Conservation (phyloP, 495 filamentous ascomycete genomes). For the Neurospora sp. region DNA sequence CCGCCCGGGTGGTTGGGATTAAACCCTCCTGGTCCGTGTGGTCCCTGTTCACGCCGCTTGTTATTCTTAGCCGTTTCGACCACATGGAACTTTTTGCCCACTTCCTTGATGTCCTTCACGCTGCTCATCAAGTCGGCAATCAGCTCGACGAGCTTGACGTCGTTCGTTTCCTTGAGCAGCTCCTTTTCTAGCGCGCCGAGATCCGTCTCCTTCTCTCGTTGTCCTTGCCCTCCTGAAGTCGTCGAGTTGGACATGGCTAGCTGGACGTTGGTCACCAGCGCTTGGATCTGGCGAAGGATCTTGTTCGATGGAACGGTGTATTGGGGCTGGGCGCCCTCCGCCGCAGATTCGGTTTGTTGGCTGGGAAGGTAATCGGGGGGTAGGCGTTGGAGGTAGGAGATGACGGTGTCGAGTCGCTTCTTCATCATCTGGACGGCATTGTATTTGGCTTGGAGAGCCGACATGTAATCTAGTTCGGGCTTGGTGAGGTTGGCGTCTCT, state of each 20-base stretch:
- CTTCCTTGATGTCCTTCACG: slow-evolving; percentile 52
- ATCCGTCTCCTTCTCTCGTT: slow-evolving; percentile 22
- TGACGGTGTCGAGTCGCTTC: slow-evolving; percentile 71
- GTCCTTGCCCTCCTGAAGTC: background rate
- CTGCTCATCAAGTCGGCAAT: slow-evolving; percentile 59
- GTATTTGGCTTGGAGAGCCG: slow-evolving; percentile 66
- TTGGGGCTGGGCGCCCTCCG: slow-evolving; percentile 24
- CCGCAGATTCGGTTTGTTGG: slow-evolving; percentile 10
- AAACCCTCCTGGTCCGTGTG: background rate
- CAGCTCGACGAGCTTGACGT: slow-evolving; percentile 64
- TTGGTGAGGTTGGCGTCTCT: slow-evolving; percentile 45
- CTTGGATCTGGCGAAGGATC: slow-evolving; percentile 56
- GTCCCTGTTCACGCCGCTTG: background rate
- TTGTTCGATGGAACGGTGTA: slow-evolving; percentile 49
- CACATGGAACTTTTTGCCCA: slow-evolving; percentile 61
- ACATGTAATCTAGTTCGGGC: slow-evolving; percentile 67
- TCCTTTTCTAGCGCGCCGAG: slow-evolving; percentile 44
- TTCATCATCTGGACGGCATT: slow-evolving; percentile 91
- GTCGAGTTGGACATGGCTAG: slow-evolving; percentile 38
- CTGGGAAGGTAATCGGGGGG: slow-evolving; percentile 51
- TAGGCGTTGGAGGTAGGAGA: slow-evolving; percentile 65
- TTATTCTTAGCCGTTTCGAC: slow-evolving; percentile 38
- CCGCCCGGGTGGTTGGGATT: background rate
- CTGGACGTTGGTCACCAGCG: slow-evolving; percentile 51
- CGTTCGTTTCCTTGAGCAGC: slow-evolving; percentile 58